Conservation (phyloP, 192 early-diverging fungal genomes). For the Coemansia sp. region DNA sequence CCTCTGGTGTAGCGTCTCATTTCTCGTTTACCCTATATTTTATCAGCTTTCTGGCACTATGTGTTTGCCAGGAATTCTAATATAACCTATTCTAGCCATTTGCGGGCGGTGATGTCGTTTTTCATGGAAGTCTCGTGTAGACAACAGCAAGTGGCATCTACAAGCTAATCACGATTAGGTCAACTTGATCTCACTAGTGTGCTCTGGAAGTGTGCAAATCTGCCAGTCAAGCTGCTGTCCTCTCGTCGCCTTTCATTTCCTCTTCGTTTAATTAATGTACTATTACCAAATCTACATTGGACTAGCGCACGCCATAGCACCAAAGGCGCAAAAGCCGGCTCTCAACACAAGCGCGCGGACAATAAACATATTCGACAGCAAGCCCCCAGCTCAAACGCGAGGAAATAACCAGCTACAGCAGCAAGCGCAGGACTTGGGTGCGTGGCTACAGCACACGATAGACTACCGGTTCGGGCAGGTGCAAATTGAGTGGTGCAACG, state of each 20-base stretch:
- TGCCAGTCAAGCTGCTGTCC: background rate
- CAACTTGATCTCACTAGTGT: background rate
- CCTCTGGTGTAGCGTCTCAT: too few relatives aligned
- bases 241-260: background rate
- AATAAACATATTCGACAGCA: background rate
- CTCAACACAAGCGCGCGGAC: background rate
- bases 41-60: background rate
- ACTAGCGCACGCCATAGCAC: background rate
- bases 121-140: too few relatives aligned
- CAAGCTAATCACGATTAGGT: background rate
- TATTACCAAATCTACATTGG: constrained; percentile 7
- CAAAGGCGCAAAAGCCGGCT: background rate
- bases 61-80: background rate
- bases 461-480: constrained; percentile 34
- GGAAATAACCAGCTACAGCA: background rate
- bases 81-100: background rate
- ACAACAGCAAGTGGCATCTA: too few relatives aligned
- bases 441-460: background rate
- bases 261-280: background rate
- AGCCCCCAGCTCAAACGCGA: background rate
- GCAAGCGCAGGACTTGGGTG: constrained; percentile 4
- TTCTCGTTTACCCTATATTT: background rate
- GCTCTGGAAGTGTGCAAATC: background rate
- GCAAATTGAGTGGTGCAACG: constrained; percentile 37
- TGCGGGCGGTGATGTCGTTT: background rate